Evolutionary conservation across 2,329 filamentous ascomycete species (phyloP).

Genomic region (Alternaria novae-zelandiae): DNA sequence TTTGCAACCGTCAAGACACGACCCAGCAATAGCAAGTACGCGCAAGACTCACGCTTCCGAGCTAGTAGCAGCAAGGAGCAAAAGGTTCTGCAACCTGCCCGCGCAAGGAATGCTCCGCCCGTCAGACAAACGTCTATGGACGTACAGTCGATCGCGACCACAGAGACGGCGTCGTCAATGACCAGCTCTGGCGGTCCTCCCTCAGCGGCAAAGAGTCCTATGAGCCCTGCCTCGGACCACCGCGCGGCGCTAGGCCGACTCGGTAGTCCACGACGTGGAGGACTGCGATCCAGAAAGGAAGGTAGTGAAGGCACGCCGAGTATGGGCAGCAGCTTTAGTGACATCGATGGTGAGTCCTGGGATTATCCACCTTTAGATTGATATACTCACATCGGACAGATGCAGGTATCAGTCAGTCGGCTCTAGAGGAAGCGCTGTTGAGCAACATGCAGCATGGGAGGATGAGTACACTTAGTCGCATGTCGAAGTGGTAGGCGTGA

Average conservation of each 20-base stretch:
- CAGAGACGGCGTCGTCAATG: conserved; percentile 60
- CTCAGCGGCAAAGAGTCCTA: conserved; percentile 25
- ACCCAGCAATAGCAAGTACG: conserved; percentile 10
- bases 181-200: conserved; percentile 45
- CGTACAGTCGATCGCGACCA: conserved; percentile 27
- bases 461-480: conserved; percentile 72
- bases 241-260: conserved; percentile 64
- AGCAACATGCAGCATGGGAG: conserved; percentile 72
- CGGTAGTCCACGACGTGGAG: conserved; percentile 56
- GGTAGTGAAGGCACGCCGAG: conserved; percentile 47
- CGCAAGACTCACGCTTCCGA: conserved; percentile 12
- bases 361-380: neutral
- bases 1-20: conserved; percentile 46
- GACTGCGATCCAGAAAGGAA: conserved; percentile 28
- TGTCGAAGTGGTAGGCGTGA: conserved; percentile 57
- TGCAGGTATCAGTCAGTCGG: conserved; percentile 80
- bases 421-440: conserved; percentile 77
- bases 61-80: conserved; percentile 14
- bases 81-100: conserved; percentile 8
- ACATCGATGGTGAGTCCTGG: conserved; percentile 69
- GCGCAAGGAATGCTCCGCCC: conserved; percentile 2
- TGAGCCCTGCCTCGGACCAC: conserved; percentile 59
- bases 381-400: conserved; percentile 56
- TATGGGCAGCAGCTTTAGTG: conserved; percentile 80
- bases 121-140: conserved; percentile 22